Percentiles rank a stretch among this genome's conserved stretches.
These are phyloP conservation scores for Sugiyamaella smithiae DNA, from an alignment of 805 yeast genomes.

Conservation along the genomic window DNA sequence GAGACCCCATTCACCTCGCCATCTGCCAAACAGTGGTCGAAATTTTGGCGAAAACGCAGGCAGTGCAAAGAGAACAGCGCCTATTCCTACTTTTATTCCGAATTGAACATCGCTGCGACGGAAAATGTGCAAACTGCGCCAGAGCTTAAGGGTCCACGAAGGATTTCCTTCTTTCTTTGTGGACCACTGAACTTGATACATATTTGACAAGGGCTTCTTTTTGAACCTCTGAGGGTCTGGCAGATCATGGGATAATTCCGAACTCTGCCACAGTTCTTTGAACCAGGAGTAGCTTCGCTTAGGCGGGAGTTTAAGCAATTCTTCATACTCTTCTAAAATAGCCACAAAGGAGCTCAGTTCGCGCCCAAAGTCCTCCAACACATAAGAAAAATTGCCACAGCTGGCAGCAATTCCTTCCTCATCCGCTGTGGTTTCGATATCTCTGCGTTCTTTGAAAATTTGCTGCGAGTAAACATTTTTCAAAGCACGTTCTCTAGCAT, in stretches of 20 bases:
- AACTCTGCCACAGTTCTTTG: constrained; percentile 45
- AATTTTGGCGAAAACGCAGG: constrained; percentile 66
- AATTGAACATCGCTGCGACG: constrained; percentile 69
- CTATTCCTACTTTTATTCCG: constrained; percentile 76
- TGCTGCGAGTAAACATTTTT: constrained; percentile 55
- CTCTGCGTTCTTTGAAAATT: constrained; percentile 42
- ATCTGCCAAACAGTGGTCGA: constrained; percentile 51
- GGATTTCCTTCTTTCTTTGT: background rate
- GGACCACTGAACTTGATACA: constrained; percentile 1
- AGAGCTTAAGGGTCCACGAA: constrained; percentile 29
- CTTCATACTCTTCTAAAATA: constrained; percentile 40
- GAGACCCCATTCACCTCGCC: constrained; percentile 84
- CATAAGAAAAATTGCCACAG: constrained; percentile 73
- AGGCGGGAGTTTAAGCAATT: background rate
- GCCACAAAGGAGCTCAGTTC: constrained; percentile 53
- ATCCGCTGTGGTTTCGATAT: constrained; percentile 43
- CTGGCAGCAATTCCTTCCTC: constrained; percentile 82
- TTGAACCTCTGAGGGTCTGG: constrained; percentile 1
- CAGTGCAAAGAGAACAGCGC: constrained; percentile 61
- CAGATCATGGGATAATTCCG: background rate
- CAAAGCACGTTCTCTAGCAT: constrained; percentile 57
- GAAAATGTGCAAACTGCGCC: constrained; percentile 47
- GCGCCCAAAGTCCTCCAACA: constrained; percentile 58
- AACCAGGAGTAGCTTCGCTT: constrained; percentile 50
- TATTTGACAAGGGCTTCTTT: background rate